phyloP scores from a whole-genome alignment of 805 yeast genomes.

The Pichia nanzhaoensis region DNA sequence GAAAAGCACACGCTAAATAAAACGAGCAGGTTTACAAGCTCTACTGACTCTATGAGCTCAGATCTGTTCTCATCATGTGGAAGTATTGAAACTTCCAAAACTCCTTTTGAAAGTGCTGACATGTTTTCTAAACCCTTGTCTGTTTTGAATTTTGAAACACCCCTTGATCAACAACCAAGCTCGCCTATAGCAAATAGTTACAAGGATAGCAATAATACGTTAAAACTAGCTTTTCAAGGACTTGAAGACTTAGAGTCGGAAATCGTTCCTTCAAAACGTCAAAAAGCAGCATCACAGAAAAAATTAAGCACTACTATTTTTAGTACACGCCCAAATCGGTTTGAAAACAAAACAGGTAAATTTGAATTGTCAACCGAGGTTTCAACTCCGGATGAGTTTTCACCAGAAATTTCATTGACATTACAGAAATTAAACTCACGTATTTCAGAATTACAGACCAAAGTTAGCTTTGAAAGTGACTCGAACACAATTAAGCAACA shows the following conservation, averaged over 20 bases:
- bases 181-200: background rate
- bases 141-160: background rate
- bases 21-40: background rate
- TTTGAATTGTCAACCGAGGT: background rate
- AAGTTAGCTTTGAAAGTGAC: background rate
- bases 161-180: background rate
- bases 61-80: background rate
- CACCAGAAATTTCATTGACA: background rate
- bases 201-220: background rate
- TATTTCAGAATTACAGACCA: constrained; percentile 3
- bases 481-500: too few species aligned
- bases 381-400: background rate
- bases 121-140: background rate
- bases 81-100: background rate
- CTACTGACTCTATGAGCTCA: background rate
- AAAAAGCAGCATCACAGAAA: background rate
- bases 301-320: background rate
- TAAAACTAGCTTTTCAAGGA: background rate
- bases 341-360: background rate
- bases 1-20: background rate
- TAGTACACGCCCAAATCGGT: background rate
- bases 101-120: background rate
- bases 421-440: constrained; percentile 1
- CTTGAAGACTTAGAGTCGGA: constrained; percentile 4
- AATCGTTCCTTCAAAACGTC: too few species aligned